Conservation (phyloP, 805 yeast species). For the Candida verbasci region DNA sequence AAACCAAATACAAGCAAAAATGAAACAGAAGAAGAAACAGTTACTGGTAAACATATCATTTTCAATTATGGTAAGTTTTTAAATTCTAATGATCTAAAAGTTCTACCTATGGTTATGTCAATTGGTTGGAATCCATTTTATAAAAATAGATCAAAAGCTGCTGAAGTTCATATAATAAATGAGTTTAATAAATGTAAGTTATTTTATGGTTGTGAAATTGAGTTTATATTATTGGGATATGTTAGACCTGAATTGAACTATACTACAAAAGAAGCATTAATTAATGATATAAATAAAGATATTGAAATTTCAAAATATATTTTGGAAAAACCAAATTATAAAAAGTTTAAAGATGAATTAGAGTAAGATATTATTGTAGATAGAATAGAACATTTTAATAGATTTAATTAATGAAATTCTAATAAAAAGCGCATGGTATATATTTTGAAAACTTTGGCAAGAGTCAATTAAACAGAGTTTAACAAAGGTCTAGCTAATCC, state of each 20-base stretch:
- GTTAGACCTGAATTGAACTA: conserved; percentile 88
- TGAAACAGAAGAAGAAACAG: conserved; percentile 11
- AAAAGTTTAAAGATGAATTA: conserved; percentile 6
- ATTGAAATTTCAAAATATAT: conserved; percentile 59
- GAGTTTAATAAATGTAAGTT: conserved; percentile 44
- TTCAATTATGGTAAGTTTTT: conserved; percentile 61
- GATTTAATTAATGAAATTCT: too few species aligned
- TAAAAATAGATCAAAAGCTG: conserved; percentile 73
- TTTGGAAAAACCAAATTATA: conserved; percentile 24
- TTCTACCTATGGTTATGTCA: conserved; percentile 88
- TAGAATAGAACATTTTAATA: too few species aligned
- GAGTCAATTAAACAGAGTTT: too few species aligned
- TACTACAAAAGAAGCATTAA: conserved; percentile 77
- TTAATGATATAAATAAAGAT: conserved; percentile 78
- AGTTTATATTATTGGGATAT: conserved; percentile 75
- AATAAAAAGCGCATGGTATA: too few species aligned
- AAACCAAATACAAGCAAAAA: conserved; percentile 10
- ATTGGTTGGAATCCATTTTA: conserved; percentile 95
- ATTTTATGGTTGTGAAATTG: conserved; percentile 80
- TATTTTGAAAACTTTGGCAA: too few species aligned
- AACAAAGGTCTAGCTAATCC: too few species aligned
- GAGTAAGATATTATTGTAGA: too few species aligned
- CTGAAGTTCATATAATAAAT: conserved; percentile 83
- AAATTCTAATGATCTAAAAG: conserved; percentile 35
- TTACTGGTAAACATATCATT: conserved; percentile 26